Evolutionary conservation across 805 yeast genomes (phyloP).

Genomic region (Suhomyces pyralidae): DNA sequence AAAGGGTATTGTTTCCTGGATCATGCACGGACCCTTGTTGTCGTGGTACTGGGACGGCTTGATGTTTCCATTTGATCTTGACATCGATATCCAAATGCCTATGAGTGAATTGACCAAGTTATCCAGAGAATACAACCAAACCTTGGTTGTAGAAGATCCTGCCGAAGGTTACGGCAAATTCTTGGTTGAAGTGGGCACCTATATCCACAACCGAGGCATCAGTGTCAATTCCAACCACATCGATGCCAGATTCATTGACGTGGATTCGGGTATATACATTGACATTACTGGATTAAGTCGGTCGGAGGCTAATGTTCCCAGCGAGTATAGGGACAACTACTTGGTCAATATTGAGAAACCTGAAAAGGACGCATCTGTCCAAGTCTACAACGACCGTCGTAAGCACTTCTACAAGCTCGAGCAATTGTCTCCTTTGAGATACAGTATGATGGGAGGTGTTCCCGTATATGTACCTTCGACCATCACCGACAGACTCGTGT

Average conservation of each 20-base stretch:
- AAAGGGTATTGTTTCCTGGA: slow-evolving; percentile 51
- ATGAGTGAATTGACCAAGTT: slow-evolving; percentile 43
- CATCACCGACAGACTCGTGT: slow-evolving; percentile 14
- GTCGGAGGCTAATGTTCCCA: slow-evolving; percentile 24
- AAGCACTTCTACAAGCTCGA: slow-evolving; percentile 15
- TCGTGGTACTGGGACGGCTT: slow-evolving; percentile 64
- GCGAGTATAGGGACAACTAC: slow-evolving; percentile 11
- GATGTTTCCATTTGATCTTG: slow-evolving; percentile 64
- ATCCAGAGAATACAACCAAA: slow-evolving; percentile 45
- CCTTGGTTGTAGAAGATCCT: slow-evolving; percentile 42
- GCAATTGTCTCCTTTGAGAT: slow-evolving; percentile 18
- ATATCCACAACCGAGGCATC: slow-evolving; percentile 14
- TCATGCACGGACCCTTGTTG: slow-evolving; percentile 61
- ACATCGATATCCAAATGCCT: slow-evolving; percentile 63
- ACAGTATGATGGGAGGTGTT: slow-evolving; percentile 16
- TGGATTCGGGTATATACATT: slow-evolving; percentile 40
- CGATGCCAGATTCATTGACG: slow-evolving; percentile 52
- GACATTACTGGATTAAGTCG: slow-evolving; percentile 39
- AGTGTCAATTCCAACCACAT: slow-evolving; percentile 35
- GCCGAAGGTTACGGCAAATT: slow-evolving; percentile 17
- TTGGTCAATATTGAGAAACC: slow-evolving; percentile 10
- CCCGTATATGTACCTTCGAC: slow-evolving; percentile 16
- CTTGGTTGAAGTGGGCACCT: slow-evolving; percentile 18
- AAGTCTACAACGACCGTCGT: slow-evolving; percentile 17
- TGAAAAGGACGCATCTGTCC: slow-evolving; percentile 7